phyloP scores from a whole-genome alignment of 2,329 filamentous ascomycete genomes.

The Microcyclospora tardicrescens region DNA sequence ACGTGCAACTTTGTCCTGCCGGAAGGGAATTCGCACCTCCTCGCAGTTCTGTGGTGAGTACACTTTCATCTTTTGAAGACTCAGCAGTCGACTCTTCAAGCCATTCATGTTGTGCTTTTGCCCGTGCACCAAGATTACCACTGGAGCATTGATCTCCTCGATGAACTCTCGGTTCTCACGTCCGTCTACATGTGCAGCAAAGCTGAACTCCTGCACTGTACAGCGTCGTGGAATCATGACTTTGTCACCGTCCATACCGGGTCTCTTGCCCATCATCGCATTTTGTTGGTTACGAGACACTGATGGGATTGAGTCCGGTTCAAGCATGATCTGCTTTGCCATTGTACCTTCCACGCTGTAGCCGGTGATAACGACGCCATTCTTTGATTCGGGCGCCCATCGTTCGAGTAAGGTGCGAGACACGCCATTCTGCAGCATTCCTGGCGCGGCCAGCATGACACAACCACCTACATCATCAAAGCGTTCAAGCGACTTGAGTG shows the following conservation, averaged over 20 bases:
- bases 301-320: slow-evolving; percentile 87
- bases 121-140: slow-evolving; percentile 93
- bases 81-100: slow-evolving; percentile 83
- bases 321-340: slow-evolving; percentile 89
- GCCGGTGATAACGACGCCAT: slow-evolving; percentile 26
- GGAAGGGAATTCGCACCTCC: slow-evolving; percentile 88
- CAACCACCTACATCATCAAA: slow-evolving; percentile 94
- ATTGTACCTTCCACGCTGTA: slow-evolving; percentile 54
- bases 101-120: slow-evolving; percentile 98
- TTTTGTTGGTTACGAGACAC: slow-evolving; percentile 54
- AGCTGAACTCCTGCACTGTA: slow-evolving; percentile 86
- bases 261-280: slow-evolving; percentile 23
- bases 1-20: slow-evolving; percentile 86
- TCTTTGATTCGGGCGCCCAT: slow-evolving; percentile 92
- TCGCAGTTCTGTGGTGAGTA: slow-evolving; percentile 92
- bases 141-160: slow-evolving; percentile 79
- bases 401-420: slow-evolving; percentile 84
- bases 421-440: slow-evolving; percentile 96
- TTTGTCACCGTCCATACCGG: slow-evolving; percentile 55
- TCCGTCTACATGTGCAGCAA: slow-evolving; percentile 92
- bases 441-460: slow-evolving; percentile 92
- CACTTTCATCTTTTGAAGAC: slow-evolving; percentile 83
- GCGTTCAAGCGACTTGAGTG: slow-evolving; percentile 79
- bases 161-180: slow-evolving; percentile 95
- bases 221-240: slow-evolving; percentile 85